Evolutionary conservation across 352 stramenopile species (phyloP).

Genomic region (Globisporangium yorkense): DNA sequence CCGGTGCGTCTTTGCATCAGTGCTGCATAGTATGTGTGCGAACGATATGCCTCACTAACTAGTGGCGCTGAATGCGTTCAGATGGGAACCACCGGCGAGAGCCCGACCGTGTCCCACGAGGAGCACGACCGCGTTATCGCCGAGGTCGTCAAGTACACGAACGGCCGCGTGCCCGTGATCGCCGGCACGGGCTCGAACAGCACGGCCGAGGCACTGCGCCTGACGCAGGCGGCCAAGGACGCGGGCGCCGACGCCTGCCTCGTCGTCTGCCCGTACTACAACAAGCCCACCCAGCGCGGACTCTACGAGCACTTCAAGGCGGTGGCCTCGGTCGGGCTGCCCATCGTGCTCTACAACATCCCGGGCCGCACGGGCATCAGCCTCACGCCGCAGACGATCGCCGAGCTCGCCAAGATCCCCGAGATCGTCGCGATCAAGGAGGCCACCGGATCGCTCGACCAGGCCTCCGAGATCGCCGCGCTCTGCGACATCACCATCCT

Average conservation of each 20-base stretch:
- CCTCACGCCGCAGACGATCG: constrained; percentile 93
- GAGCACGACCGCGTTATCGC: constrained; percentile 95
- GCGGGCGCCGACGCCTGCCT: constrained; percentile 92
- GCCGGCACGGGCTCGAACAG: constrained; percentile 95
- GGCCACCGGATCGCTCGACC: constrained; percentile 91
- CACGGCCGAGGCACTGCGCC: constrained; percentile 78
- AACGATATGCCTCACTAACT: neutral
- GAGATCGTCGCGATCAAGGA: constrained; percentile 98
- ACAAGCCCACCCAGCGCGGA: constrained; percentile 96
- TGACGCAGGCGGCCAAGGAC: constrained; percentile 88
- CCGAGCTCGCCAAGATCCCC: constrained; percentile 89
- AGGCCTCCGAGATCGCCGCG: constrained; percentile 83
- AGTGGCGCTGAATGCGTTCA: constrained; percentile 9
- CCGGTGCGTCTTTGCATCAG: constrained; percentile 47
- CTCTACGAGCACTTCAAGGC: constrained; percentile 94
- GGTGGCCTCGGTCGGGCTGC: constrained; percentile 82
- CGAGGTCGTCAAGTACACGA: constrained; percentile 79
- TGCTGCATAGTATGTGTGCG: neutral
- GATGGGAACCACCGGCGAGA: constrained; percentile 97
- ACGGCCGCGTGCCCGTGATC: constrained; percentile 90
- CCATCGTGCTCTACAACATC: constrained; percentile 97
- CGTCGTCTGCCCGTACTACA: constrained; percentile 98
- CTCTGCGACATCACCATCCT: constrained; percentile 90
- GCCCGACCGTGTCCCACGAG: constrained; percentile 90
- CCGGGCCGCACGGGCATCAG: constrained; percentile 95